Evolutionary conservation across 1,284 basidiomycete species (phyloP).

Genomic region (Sanguinoderma infundibulare): DNA sequence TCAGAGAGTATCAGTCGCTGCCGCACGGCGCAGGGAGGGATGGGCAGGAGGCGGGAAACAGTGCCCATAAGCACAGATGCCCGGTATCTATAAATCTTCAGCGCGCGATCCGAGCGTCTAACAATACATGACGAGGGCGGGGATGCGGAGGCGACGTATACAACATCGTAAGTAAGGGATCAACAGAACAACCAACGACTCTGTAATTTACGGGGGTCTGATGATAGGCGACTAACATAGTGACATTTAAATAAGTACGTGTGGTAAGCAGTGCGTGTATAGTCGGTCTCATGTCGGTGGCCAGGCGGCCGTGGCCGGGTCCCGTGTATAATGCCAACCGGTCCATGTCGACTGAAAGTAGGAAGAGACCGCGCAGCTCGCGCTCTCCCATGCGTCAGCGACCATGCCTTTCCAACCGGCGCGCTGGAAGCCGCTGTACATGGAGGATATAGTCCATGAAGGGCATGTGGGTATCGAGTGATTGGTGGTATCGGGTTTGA

Average conservation of each 20-base stretch:
- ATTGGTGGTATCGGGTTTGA: slow-evolving; percentile 47
- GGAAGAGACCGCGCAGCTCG: slow-evolving; percentile 33
- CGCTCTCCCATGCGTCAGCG: slow-evolving; percentile 35
- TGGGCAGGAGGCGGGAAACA: too few relatives aligned
- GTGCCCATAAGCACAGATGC: background rate
- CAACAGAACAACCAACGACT: slow-evolving; percentile 16
- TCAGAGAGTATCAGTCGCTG: too few relatives aligned
- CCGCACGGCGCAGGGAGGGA: too few relatives aligned
- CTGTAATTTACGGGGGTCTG: slow-evolving; percentile 10
- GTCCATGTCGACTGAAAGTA: slow-evolving; percentile 39
- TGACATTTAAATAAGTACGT: slow-evolving; percentile 10
- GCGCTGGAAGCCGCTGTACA: slow-evolving; percentile 34
- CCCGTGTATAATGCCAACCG: slow-evolving; percentile 30
- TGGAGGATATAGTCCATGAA: slow-evolving; percentile 32
- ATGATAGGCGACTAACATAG: slow-evolving; percentile 16
- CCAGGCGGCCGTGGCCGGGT: slow-evolving; percentile 36
- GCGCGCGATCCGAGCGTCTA: background rate
- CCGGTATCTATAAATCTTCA: background rate
- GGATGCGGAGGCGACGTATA: too few relatives aligned
- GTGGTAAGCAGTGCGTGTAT: background rate
- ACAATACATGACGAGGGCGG: slow-evolving; percentile 18
- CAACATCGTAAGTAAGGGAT: slow-evolving; percentile 14
- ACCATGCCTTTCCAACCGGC: slow-evolving; percentile 37
- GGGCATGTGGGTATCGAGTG: slow-evolving; percentile 36
- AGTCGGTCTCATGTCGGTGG: slow-evolving; percentile 41